A percentile compares a stretch with the other conserved stretches of the same genome.
These are phyloP conservation scores for Auricularia sp. DNA, from an alignment of 768 basidiomycete species.

Conservation along the genomic window DNA sequence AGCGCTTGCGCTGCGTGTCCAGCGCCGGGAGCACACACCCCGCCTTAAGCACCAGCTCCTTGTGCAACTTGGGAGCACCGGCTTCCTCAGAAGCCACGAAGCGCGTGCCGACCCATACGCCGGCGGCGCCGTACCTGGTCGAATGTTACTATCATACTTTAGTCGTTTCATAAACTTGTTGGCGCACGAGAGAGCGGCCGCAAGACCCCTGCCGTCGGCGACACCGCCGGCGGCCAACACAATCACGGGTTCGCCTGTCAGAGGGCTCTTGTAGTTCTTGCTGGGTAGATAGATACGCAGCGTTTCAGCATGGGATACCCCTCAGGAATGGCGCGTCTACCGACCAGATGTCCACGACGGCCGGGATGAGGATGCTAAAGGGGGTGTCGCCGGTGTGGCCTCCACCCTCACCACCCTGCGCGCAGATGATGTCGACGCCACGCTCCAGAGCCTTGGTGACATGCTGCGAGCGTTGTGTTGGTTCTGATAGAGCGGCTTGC, in stretches of 20 bases:
- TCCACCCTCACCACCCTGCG: slow-evolving; percentile 80
- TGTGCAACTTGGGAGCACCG: slow-evolving; percentile 64
- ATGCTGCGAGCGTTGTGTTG: slow-evolving; percentile 33
- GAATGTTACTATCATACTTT: slow-evolving; percentile 16
- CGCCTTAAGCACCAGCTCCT: slow-evolving; percentile 53
- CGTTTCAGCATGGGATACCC: not conserved
- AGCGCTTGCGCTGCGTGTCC: not conserved
- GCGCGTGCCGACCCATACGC: slow-evolving; percentile 82
- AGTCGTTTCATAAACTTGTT: slow-evolving; percentile 7
- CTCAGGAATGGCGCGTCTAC: slow-evolving; percentile 10
- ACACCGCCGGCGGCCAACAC: slow-evolving; percentile 83
- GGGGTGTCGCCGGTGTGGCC: slow-evolving; percentile 81
- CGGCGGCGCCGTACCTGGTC: slow-evolving; percentile 65
- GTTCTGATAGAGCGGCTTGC: not conserved
- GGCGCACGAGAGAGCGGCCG: slow-evolving; percentile 54
- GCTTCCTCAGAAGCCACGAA: slow-evolving; percentile 79
- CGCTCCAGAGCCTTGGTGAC: slow-evolving; percentile 55
- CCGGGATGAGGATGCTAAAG: slow-evolving; percentile 73
- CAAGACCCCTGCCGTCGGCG: slow-evolving; percentile 71
- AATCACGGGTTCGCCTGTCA: slow-evolving; percentile 65
- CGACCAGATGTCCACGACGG: slow-evolving; percentile 63
- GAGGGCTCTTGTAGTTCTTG: slow-evolving; percentile 53
- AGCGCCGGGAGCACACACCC: slow-evolving; percentile 20
- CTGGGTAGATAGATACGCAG: not conserved
- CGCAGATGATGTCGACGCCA: slow-evolving; percentile 88